Percentiles rank a stretch among this genome's conserved stretches.
phyloP scores from a whole-genome alignment of 805 yeast species.

The Candida dendrica region DNA sequence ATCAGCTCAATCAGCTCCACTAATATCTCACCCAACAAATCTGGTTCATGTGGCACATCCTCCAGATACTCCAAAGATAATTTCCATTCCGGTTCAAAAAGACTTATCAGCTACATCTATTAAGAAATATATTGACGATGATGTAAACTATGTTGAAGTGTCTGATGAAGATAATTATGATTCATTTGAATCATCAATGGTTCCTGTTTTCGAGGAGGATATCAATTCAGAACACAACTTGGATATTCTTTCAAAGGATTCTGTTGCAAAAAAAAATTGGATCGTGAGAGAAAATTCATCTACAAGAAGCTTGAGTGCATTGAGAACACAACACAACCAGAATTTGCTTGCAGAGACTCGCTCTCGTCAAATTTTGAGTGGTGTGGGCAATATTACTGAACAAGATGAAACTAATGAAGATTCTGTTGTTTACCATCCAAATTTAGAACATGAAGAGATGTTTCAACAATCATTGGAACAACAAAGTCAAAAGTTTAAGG shows the following conservation, averaged over 20 bases:
- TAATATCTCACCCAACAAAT: not conserved
- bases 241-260: constrained; percentile 1
- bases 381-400: not conserved
- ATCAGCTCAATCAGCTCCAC: not conserved
- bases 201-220: constrained; percentile 17
- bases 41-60: not conserved
- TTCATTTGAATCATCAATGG: constrained; percentile 19
- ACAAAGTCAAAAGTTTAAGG: not conserved
- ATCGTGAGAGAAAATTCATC: not conserved
- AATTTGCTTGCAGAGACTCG: not conserved
- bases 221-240: constrained; percentile 3
- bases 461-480: no score
- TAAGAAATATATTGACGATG: not conserved
- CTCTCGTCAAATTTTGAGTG: not conserved
- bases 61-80: not conserved
- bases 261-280: not conserved
- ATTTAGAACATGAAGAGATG: not conserved
- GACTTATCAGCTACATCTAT: not conserved
- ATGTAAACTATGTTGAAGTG: not conserved
- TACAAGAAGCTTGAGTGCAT: not conserved
- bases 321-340: not conserved
- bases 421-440: not conserved
- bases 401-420: not conserved
- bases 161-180: constrained; percentile 9
- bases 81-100: not conserved